Evolutionary conservation across 306 rosid genomes (phyloP).

Genomic region (Gastrolobium bilobum): DNA sequence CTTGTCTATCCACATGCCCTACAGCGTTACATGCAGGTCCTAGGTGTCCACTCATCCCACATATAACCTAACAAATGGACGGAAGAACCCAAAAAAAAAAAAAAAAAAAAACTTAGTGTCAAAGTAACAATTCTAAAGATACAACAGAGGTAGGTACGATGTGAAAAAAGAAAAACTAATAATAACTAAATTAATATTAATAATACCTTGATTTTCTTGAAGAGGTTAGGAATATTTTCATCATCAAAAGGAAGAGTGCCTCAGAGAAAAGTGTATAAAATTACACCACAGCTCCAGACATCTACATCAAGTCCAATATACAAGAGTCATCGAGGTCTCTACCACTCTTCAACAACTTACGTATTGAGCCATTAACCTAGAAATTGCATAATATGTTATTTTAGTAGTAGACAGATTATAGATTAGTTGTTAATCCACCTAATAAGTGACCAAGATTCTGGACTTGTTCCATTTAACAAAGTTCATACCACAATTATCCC

Average conservation of each 20-base stretch:
- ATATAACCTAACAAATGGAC: conserved; percentile 64
- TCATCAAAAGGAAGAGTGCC: no score
- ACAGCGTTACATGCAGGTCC: conserved; percentile 96
- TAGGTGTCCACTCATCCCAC: conserved; percentile 91
- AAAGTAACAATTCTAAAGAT: neutral
- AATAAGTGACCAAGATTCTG: neutral
- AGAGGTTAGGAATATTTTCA: no score
- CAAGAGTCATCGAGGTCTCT: conserved; percentile 69
- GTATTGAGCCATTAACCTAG: conserved; percentile 60
- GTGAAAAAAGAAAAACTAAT: no score
- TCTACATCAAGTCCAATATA: no score
- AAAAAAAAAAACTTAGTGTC: neutral
- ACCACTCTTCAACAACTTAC: conserved; percentile 65
- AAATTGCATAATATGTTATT: conserved; percentile 24
- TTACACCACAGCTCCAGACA: no score
- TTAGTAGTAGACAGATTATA: neutral
- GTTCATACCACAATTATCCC: no score
- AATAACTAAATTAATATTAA: no score
- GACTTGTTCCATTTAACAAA: neutral
- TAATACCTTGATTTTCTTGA: no score
- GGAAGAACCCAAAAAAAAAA: neutral
- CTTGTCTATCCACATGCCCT: conserved; percentile 83
- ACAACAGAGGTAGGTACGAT: neutral
- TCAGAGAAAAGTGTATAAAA: no score
- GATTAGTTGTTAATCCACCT: neutral